These are phyloP conservation scores for Colletotrichum horii DNA, from an alignment of 2,329 filamentous ascomycete genomes.

Conservation along the genomic window DNA sequence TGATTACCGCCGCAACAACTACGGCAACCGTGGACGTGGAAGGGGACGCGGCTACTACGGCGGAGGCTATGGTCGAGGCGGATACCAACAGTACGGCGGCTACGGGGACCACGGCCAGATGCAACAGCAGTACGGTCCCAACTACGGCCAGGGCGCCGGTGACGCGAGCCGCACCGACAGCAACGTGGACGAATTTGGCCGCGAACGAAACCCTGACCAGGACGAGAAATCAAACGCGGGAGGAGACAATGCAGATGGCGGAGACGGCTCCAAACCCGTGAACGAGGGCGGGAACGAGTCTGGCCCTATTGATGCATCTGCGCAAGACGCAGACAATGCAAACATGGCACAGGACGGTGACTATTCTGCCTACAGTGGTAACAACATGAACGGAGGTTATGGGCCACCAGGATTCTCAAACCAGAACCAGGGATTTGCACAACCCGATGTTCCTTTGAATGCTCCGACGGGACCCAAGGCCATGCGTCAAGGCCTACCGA, in stretches of 20 bases:
- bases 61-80: constrained; percentile 61
- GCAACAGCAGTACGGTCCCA: constrained; percentile 16
- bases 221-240: constrained; percentile 4
- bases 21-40: constrained; percentile 70
- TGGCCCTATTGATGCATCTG: constrained; percentile 26
- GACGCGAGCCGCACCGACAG: constrained; percentile 23
- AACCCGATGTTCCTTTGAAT: constrained; percentile 60
- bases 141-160: constrained; percentile 25
- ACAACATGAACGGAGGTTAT: constrained; percentile 27
- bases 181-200: constrained; percentile 46
- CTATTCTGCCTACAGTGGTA: constrained; percentile 31
- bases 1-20: constrained; percentile 75
- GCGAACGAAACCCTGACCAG: constrained; percentile 27
- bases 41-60: constrained; percentile 67
- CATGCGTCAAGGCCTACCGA: constrained; percentile 87
- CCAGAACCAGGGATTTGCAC: constrained; percentile 30
- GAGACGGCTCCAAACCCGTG: constrained; percentile 2
- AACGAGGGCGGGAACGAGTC: constrained; percentile 26
- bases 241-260: constrained; percentile 3
- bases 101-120: constrained; percentile 38
- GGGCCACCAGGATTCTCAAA: constrained; percentile 13
- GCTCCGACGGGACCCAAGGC: constrained; percentile 94
- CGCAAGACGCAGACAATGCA: constrained; percentile 30
- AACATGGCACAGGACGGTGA: constrained; percentile 22
- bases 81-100: constrained; percentile 51